Conservation (phyloP, 768 basidiomycete genomes). For the Lactifluus echinatus region DNA sequence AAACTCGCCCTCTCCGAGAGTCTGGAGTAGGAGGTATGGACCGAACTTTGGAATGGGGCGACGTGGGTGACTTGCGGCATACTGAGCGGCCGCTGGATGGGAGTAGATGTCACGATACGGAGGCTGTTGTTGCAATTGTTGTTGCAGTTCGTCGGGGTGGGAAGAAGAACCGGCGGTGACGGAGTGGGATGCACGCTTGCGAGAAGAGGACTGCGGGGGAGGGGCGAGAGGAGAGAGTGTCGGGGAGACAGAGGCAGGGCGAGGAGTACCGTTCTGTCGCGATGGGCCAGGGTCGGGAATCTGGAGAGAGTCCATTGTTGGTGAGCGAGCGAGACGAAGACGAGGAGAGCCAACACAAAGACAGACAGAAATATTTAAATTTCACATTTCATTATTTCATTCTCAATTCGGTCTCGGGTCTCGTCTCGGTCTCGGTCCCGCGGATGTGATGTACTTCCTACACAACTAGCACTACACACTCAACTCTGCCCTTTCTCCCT, state of each 20-base stretch:
- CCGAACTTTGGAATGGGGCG: slow-evolving; percentile 92
- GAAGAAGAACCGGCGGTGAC: slow-evolving; percentile 52
- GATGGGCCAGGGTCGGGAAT: slow-evolving; percentile 43
- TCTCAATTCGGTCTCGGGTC: too few species aligned
- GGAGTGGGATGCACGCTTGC: slow-evolving; percentile 66
- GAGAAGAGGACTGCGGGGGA: slow-evolving; percentile 26
- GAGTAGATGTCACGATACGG: slow-evolving; percentile 68
- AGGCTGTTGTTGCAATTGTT: slow-evolving; percentile 22
- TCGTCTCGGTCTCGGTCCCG: background rate
- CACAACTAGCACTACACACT: slow-evolving; percentile 37
- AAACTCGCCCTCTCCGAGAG: slow-evolving; percentile 96
- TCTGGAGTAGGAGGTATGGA: slow-evolving; percentile 90
- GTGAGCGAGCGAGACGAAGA: too few species aligned
- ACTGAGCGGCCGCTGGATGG: slow-evolving; percentile 80
- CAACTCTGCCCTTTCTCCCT: slow-evolving; percentile 54
- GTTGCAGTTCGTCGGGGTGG: slow-evolving; percentile 33
- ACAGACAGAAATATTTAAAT: too few species aligned
- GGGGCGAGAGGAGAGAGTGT: slow-evolving; percentile 39
- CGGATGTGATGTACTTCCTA: slow-evolving; percentile 31
- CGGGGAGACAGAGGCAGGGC: slow-evolving; percentile 54
- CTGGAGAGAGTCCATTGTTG: slow-evolving; percentile 34
- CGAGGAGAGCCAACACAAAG: too few species aligned
- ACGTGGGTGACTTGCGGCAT: slow-evolving; percentile 70
- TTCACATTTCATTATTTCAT: too few species aligned
- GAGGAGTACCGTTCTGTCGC: slow-evolving; percentile 32